Evolutionary conservation across 73 alveolate species (phyloP).

Genomic region (Paramecium sexaurelia): DNA sequence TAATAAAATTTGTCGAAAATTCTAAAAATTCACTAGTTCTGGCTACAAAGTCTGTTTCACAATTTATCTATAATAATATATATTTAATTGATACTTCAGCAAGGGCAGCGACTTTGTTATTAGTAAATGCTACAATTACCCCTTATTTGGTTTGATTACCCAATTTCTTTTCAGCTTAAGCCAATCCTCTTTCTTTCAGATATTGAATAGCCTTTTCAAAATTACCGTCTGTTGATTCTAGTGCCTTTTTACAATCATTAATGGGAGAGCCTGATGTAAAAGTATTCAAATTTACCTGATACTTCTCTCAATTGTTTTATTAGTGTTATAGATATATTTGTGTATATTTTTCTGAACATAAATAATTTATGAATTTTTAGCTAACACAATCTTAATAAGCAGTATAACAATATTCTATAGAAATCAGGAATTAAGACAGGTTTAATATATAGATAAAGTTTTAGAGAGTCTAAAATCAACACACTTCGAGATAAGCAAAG

Average conservation of each 20-base stretch:
- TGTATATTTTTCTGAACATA: slow-evolving; percentile 23
- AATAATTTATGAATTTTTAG: not conserved
- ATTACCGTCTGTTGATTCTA: slow-evolving; percentile 36
- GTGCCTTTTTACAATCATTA: slow-evolving; percentile 41
- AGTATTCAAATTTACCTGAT: not conserved
- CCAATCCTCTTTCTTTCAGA: slow-evolving; percentile 45
- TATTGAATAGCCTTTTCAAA: not conserved
- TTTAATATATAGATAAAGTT: not conserved
- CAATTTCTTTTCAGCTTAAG: slow-evolving; percentile 46
- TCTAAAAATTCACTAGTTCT: slow-evolving; percentile 54
- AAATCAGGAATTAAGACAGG: slow-evolving; percentile 6
- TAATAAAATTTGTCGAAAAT: slow-evolving; percentile 25
- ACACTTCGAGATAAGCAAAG: not conserved
- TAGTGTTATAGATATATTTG: slow-evolving; percentile 1
- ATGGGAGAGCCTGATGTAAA: slow-evolving; percentile 1
- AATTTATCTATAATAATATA: not conserved
- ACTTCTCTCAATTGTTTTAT: slow-evolving; percentile 45
- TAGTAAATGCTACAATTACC: not conserved
- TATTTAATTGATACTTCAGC: slow-evolving; percentile 27
- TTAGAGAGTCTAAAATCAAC: not conserved
- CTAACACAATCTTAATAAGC: not conserved
- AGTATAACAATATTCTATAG: not conserved
- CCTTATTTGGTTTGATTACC: slow-evolving; percentile 33
- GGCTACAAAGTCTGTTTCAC: slow-evolving; percentile 59
- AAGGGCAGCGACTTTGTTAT: slow-evolving; percentile 1